Percentiles rank a stretch among this genome's conserved stretches.
These are phyloP conservation scores for Hanseniaspora singularis DNA, from an alignment of 805 yeast species.

Conservation along the genomic window DNA sequence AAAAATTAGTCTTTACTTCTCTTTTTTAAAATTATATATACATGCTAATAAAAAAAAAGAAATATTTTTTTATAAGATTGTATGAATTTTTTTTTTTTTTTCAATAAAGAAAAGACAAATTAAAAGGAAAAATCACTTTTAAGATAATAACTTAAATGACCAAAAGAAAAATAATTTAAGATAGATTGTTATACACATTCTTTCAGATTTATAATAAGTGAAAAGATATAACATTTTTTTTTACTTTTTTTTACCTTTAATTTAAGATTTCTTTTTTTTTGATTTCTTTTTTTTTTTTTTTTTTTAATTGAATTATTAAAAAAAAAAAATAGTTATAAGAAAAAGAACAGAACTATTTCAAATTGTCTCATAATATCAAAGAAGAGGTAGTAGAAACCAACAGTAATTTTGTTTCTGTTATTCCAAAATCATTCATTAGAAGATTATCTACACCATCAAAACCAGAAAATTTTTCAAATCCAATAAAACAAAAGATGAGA, in stretches of 20 bases:
- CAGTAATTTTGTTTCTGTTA: constrained; percentile 14
- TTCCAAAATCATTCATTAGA: constrained; percentile 16
- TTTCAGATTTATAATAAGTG: background rate
- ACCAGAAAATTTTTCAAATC: background rate
- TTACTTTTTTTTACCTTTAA: no score
- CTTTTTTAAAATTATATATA: no score
- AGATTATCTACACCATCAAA: constrained; percentile 10
- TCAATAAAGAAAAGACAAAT: no score
- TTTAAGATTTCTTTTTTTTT: no score
- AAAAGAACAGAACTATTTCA: background rate
- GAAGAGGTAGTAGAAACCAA: constrained; percentile 10
- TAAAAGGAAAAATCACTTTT: no score
- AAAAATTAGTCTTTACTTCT: no score
- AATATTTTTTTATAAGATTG: no score
- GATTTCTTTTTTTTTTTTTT: background rate
- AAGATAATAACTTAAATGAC: no score
- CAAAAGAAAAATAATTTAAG: no score
- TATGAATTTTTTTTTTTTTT: background rate
- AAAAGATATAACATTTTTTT: no score
- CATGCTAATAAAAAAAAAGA: no score
- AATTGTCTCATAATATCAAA: background rate
- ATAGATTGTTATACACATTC: no score
- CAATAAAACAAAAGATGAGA: constrained; percentile 47
- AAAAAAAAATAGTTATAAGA: background rate
- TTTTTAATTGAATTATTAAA: background rate